Evolutionary conservation across 176 grass and related monocot species (phyloP).

Genomic region (Triticum timopheevii): DNA sequence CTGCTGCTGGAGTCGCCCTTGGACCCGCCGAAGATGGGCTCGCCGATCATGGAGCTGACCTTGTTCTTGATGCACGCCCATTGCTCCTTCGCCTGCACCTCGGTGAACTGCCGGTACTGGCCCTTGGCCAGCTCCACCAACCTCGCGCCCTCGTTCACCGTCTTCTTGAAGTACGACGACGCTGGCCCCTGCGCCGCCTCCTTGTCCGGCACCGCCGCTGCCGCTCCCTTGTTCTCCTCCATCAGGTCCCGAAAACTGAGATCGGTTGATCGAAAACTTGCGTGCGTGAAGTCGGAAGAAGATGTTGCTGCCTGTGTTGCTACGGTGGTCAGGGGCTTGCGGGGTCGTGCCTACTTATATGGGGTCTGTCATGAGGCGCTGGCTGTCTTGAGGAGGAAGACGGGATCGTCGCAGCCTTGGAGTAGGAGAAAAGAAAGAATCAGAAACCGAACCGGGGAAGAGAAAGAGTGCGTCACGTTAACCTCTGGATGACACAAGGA

Average conservation of each 20-base stretch:
- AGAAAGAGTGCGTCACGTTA: too few relatives aligned
- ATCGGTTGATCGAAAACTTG: not conserved
- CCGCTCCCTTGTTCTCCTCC: not conserved
- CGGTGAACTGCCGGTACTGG: conserved; percentile 27
- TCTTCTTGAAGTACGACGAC: conserved; percentile 41
- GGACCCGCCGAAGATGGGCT: not conserved
- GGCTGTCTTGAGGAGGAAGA: not conserved
- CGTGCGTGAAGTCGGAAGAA: not conserved
- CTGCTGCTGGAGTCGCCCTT: not conserved
- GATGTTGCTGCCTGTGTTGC: not conserved
- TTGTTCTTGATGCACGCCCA: conserved; percentile 64
- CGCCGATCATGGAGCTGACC: conserved; percentile 24
- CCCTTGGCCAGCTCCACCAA: conserved; percentile 17
- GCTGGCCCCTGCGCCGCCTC: not conserved
- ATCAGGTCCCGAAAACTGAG: not conserved
- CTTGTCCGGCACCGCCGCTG: not conserved
- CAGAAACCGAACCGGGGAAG: not conserved
- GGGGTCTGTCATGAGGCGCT: not conserved
- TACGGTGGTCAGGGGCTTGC: not conserved
- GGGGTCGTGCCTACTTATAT: not conserved
- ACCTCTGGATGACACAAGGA: not conserved
- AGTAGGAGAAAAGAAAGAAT: conserved; percentile 16
- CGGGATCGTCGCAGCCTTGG: not conserved
- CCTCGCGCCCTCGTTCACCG: not conserved
- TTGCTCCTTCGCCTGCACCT: conserved; percentile 12